phyloP scores from a whole-genome alignment of 2,329 filamentous ascomycete species.

The Tolypocladium endophyticum region DNA sequence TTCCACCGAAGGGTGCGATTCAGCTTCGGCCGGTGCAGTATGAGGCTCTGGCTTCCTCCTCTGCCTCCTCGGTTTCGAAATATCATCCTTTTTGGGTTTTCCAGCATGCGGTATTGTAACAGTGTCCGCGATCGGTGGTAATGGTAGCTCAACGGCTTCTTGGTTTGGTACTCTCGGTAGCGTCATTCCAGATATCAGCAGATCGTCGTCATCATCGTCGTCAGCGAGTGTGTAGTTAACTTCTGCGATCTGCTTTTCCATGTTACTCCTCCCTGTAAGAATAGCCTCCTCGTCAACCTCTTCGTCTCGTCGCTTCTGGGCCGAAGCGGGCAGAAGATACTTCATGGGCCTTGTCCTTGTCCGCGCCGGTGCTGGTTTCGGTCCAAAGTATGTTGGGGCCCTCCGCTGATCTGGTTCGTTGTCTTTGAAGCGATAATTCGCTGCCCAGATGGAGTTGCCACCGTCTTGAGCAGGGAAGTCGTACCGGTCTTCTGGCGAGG shows the following conservation, averaged over 20 bases:
- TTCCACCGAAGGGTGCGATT: background rate
- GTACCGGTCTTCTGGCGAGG: conserved; percentile 15
- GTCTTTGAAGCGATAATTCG: conserved; percentile 9
- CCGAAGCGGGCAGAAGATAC: background rate
- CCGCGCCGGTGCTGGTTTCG: background rate
- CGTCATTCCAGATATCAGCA: conserved; percentile 3
- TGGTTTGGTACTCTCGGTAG: background rate
- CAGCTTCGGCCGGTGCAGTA: background rate
- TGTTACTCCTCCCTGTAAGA: conserved; percentile 5
- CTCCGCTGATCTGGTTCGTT: conserved; percentile 3
- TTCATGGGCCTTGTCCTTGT: conserved; percentile 4
- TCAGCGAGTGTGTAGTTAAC: conserved; percentile 2
- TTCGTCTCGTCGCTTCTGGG: conserved; percentile 5
- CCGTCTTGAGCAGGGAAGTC: conserved; percentile 19
- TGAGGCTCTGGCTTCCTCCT: background rate
- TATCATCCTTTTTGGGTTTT: background rate
- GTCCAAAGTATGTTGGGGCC: background rate
- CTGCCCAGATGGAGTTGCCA: conserved; percentile 23
- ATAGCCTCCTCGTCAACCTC: conserved; percentile 14
- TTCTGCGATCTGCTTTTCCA: background rate
- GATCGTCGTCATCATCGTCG: conserved; percentile 15
- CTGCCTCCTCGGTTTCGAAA: background rate
- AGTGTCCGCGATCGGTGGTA: background rate
- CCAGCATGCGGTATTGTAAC: background rate
- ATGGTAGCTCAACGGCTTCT: background rate